phyloP scores from a whole-genome alignment of 2,329 filamentous ascomycete species.

The Myriosclerotinia duriaeana region DNA sequence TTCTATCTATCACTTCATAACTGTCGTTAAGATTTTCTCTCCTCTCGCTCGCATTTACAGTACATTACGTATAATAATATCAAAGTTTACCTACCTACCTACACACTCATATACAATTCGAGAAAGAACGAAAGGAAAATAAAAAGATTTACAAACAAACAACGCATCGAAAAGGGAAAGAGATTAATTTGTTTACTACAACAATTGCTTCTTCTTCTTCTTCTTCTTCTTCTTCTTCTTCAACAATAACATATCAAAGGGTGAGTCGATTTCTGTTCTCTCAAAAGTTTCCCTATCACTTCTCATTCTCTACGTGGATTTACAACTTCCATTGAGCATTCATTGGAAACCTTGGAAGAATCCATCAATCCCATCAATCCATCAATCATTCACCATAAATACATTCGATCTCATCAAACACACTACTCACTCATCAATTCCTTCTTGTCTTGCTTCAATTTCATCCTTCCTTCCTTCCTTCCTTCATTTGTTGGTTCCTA shows the following conservation, averaged over 20 bases:
- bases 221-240: neutral
- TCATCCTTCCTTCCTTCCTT: neutral
- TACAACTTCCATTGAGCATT: neutral
- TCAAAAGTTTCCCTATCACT: neutral
- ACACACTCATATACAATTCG: neutral
- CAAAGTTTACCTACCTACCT: neutral
- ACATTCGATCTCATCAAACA: neutral
- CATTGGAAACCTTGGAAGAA: neutral
- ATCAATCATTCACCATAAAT: neutral
- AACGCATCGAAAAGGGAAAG: neutral
- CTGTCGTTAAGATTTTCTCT: conserved; percentile 24
- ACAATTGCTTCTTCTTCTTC: neutral
- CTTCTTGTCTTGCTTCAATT: neutral
- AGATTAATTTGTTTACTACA: conserved; percentile 11
- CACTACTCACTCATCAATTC: neutral
- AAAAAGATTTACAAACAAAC: neutral
- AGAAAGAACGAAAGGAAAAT: neutral
- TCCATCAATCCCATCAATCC: too few species aligned
- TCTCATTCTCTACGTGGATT: neutral
- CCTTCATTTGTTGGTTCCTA: neutral
- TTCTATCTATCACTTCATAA: conserved; percentile 16
- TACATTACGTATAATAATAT: conserved; percentile 15
- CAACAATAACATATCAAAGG: conserved; percentile 2
- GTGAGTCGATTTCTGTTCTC: conserved; percentile 6
- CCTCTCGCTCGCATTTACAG: neutral